Percentiles rank a stretch among this genome's conserved stretches.
These are phyloP conservation scores for Teratosphaeria zuluensis DNA, from an alignment of 2,329 filamentous ascomycete genomes.

Conservation along the genomic window DNA sequence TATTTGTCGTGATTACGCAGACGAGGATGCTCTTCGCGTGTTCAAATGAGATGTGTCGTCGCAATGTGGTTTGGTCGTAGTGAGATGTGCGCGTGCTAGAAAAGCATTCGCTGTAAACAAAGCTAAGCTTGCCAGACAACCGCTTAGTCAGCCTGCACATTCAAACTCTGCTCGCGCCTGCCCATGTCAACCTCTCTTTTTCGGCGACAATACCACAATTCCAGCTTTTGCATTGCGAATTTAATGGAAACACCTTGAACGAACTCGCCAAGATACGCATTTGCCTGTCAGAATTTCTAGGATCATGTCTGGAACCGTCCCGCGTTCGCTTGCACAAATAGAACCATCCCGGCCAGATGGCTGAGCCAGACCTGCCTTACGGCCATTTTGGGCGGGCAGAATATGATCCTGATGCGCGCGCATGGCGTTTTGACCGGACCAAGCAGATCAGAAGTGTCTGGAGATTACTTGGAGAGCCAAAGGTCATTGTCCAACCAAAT, in stretches of 20 bases:
- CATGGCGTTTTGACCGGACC: constrained; percentile 32
- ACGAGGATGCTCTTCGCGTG: background rate
- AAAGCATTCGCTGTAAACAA: background rate
- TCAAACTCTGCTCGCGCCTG: background rate
- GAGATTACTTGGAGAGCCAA: constrained; percentile 18
- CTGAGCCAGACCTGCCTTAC: constrained; percentile 43
- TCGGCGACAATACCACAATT: background rate
- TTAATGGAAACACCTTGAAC: background rate
- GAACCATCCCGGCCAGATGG: constrained; percentile 42
- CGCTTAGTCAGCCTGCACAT: background rate
- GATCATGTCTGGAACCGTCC: constrained; percentile 12
- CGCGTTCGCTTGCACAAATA: background rate
- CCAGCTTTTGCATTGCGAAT: background rate
- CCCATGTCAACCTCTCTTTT: background rate
- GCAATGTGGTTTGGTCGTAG: too few relatives aligned
- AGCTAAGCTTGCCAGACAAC: background rate
- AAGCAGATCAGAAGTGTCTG: constrained; percentile 7
- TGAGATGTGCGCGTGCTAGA: background rate
- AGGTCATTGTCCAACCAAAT: constrained; percentile 2
- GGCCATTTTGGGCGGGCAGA: constrained; percentile 44
- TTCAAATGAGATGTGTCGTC: background rate
- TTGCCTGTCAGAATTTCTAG: too few relatives aligned
- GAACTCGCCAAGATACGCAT: background rate
- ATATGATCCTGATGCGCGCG: constrained; percentile 38
- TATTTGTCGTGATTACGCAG: constrained; percentile 4